Conservation (phyloP, 371 early-diverging fungal genomes). For the Saksenaea vasiformis region DNA sequence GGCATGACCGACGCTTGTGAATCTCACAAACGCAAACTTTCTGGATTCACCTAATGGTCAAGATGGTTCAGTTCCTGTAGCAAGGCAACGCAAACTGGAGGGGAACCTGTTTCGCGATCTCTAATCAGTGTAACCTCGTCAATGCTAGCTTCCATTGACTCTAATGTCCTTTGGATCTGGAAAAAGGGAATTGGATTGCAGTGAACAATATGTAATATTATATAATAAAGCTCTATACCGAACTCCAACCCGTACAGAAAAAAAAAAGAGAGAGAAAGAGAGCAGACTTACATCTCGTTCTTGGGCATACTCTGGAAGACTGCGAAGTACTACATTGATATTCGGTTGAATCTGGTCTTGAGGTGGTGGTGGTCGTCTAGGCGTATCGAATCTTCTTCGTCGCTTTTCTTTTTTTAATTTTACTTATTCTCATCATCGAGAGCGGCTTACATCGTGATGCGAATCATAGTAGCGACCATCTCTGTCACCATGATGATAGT, state of each 20-base stretch:
- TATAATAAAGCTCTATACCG: background rate
- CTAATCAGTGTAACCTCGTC: conserved; percentile 47
- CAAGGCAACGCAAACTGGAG: background rate
- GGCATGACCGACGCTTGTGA: conserved; percentile 68
- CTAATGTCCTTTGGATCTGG: conserved; percentile 32
- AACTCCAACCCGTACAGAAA: background rate
- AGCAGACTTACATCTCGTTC: conserved; percentile 44
- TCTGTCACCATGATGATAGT: background rate
- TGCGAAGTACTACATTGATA: conserved; percentile 51
- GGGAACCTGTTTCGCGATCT: conserved; percentile 53
- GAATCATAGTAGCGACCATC: background rate
- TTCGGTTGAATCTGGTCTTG: conserved; percentile 30
- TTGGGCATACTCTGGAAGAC: conserved; percentile 37
- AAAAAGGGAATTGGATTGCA: background rate
- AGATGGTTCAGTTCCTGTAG: background rate
- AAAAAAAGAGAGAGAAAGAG: conserved; percentile 1
- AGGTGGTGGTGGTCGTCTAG: conserved; percentile 3
- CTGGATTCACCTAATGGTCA: conserved; percentile 50
- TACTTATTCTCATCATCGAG: background rate
- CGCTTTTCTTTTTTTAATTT: background rate
- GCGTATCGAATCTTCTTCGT: background rate
- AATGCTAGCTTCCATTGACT: conserved; percentile 29
- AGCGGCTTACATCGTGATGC: background rate
- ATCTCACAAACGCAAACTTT: conserved; percentile 67
- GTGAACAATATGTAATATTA: background rate